Evolutionary conservation across 2,329 filamentous ascomycete genomes (phyloP).

Genomic region (Trichophyton schoenleinii): DNA sequence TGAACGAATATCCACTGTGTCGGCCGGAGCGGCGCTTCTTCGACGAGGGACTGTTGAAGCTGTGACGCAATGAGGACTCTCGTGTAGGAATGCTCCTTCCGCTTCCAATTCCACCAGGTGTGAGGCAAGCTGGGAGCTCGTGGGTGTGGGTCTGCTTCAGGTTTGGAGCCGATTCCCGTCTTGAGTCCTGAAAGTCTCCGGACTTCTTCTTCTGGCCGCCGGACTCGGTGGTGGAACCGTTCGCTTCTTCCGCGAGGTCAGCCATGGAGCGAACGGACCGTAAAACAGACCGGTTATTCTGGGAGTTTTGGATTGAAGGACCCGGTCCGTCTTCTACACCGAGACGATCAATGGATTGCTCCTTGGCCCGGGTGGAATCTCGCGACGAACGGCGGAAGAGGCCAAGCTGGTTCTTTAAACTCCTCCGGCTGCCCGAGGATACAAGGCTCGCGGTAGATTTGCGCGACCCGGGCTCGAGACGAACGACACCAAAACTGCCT

Average conservation of each 20-base stretch:
- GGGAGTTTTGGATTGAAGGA: slow-evolving; percentile 23
- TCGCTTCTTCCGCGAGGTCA: slow-evolving; percentile 30
- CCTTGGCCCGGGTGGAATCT: slow-evolving; percentile 27
- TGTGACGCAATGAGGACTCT: slow-evolving; percentile 54
- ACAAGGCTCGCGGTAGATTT: slow-evolving; percentile 29
- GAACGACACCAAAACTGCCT: slow-evolving; percentile 28
- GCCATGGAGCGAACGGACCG: slow-evolving; percentile 33
- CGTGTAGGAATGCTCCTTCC: slow-evolving; percentile 50
- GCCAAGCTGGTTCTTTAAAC: slow-evolving; percentile 25
- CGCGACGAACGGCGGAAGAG: slow-evolving; percentile 27
- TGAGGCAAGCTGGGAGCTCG: slow-evolving; percentile 18
- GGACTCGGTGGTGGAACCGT: not conserved
- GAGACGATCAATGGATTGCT: slow-evolving; percentile 22
- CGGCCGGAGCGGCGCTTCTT: slow-evolving; percentile 44
- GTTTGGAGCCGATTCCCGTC: slow-evolving; percentile 19
- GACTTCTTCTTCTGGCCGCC: not conserved
- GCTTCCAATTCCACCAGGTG: slow-evolving; percentile 29
- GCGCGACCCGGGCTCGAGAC: slow-evolving; percentile 29
- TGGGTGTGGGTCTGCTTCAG: slow-evolving; percentile 24
- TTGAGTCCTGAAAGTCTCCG: slow-evolving; percentile 4
- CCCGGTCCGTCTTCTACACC: slow-evolving; percentile 20
- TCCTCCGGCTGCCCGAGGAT: slow-evolving; percentile 29
- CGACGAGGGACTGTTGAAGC: slow-evolving; percentile 38
- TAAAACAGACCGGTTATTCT: slow-evolving; percentile 26
- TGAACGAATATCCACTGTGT: slow-evolving; percentile 29